Evolutionary conservation across 345 rosid species (phyloP).

Genomic region (Moricandia moricandioides): DNA sequence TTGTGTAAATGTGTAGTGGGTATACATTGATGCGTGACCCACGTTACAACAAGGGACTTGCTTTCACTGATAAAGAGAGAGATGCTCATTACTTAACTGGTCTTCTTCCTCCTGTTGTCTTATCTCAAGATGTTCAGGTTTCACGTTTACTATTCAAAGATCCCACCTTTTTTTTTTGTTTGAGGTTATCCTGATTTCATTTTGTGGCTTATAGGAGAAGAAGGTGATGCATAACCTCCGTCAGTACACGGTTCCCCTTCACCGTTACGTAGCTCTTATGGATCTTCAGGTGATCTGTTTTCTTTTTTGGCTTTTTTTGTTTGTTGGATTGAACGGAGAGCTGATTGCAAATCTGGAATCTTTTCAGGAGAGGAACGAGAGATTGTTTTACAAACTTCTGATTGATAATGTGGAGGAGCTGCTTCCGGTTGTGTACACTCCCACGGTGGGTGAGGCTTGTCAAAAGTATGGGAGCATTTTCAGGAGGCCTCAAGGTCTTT

Average conservation of each 20-base stretch:
- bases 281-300: conserved; percentile 70
- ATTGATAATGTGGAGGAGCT: conserved; percentile 89
- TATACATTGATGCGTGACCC: conserved; percentile 83
- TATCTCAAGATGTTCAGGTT: conserved; percentile 75
- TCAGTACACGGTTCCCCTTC: conserved; percentile 77
- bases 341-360: conserved; percentile 5
- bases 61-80: conserved; percentile 78
- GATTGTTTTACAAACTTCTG: conserved; percentile 88
- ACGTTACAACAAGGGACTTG: conserved; percentile 86
- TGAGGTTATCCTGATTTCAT: not conserved
- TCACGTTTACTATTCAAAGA: not conserved
- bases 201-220: conserved; percentile 42
- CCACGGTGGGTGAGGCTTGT: conserved; percentile 97
- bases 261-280: conserved; percentile 88
- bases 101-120: conserved; percentile 75
- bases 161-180: not conserved
- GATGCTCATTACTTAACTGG: conserved; percentile 92
- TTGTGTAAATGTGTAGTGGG: conserved; percentile 48
- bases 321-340: not conserved
- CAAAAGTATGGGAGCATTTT: conserved; percentile 94
- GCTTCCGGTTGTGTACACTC: conserved; percentile 92
- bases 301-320: not conserved
- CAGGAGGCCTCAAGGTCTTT: conserved; percentile 92
- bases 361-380: conserved; percentile 86
- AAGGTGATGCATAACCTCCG: conserved; percentile 76